Base-by-base conservation (phyloP, 768 basidiomycete species). In the Mycena venus region DNA sequence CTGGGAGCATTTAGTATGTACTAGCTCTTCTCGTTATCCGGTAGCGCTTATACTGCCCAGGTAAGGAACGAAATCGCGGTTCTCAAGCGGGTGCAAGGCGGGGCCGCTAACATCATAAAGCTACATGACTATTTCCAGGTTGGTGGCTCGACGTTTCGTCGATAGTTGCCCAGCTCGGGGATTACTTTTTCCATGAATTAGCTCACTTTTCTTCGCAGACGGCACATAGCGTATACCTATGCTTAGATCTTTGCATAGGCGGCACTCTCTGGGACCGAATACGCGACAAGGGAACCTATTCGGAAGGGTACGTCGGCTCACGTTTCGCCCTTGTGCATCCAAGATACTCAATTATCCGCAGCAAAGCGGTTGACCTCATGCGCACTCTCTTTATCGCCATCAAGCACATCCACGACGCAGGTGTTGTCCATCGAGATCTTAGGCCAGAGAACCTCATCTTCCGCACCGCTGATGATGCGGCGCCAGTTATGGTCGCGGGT, bases 361-460 rank as follows among this genome's bases (percentile, higher is more conserved):
- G 95, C 49, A 97, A 99, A 77, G 98, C 98, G 0, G 95, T 96
- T 8, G 89, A 86, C 51, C 92, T 99, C 58, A 88, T 99, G 8
- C 91, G 95, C 62, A 96, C 94, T 21, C 94, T 99, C 81, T 90
- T 95, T 78, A 87, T 87, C 56, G 93, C 96, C 17, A 97, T 99
- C 74, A 90, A 94, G 75, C 97, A 99, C 83, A 93, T 99, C 56
- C 98, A 99, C 80, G 90, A 91, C 44, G 89, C 92, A 70, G 97
- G 95, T 17, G 96, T 99, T 80, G 97, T 99, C 17, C 98, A 99
- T 79, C 90, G 98, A 77, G 97, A 99, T 80, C 86, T 99, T 72
- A 99, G 99, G 84, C 98, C 98, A 2, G 98, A 99, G 86, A 99
- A 99, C 85, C 90, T 99, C 23, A 88, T 99, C 34, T 99, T 99